phyloP scores from a whole-genome alignment of 495 filamentous ascomycete genomes.

The Cryomyces antarcticus region DNA sequence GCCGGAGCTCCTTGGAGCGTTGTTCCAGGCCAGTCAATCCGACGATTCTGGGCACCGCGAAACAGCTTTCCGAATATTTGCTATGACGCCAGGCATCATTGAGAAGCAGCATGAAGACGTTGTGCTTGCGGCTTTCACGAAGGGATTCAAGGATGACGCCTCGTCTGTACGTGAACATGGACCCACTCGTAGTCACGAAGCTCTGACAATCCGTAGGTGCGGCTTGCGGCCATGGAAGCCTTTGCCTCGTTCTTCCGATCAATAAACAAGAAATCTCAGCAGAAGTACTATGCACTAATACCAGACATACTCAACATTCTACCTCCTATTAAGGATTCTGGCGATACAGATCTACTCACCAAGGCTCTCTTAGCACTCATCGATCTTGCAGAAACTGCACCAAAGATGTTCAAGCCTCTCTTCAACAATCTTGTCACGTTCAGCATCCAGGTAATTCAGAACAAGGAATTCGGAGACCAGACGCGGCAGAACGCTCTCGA shows the following conservation, averaged over 20 bases:
- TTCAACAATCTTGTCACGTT: slow-evolving; percentile 87
- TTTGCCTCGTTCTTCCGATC: slow-evolving; percentile 91
- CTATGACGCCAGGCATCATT: slow-evolving; percentile 87
- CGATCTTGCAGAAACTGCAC: slow-evolving; percentile 74
- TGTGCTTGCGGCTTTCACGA: slow-evolving; percentile 65
- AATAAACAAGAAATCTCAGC: slow-evolving; percentile 63
- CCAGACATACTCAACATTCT: slow-evolving; percentile 82
- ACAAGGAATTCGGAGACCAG: slow-evolving; percentile 80
- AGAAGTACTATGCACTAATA: slow-evolving; percentile 69
- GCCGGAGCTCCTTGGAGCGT: slow-evolving; percentile 68
- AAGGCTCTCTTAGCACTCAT: slow-evolving; percentile 79
- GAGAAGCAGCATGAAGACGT: slow-evolving; percentile 83
- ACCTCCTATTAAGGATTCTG: slow-evolving; percentile 73
- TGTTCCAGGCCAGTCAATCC: slow-evolving; percentile 78
- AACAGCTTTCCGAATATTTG: slow-evolving; percentile 81
- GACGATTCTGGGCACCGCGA: slow-evolving; percentile 64
- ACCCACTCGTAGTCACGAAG: background rate
- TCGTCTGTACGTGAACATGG: slow-evolving; percentile 36
- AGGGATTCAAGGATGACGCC: slow-evolving; percentile 78
- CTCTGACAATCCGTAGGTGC: slow-evolving; percentile 33
- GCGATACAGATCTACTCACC: slow-evolving; percentile 74
- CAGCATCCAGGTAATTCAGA: slow-evolving; percentile 77
- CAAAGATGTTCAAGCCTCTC: slow-evolving; percentile 87
- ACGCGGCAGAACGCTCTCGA: slow-evolving; percentile 89
- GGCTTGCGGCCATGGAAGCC: slow-evolving; percentile 86